Percentiles rank a stretch among this genome's conserved stretches.
Evolutionary conservation across 176 grass and related monocot genomes (phyloP).

Genomic region (Carex myosuroides): DNA sequence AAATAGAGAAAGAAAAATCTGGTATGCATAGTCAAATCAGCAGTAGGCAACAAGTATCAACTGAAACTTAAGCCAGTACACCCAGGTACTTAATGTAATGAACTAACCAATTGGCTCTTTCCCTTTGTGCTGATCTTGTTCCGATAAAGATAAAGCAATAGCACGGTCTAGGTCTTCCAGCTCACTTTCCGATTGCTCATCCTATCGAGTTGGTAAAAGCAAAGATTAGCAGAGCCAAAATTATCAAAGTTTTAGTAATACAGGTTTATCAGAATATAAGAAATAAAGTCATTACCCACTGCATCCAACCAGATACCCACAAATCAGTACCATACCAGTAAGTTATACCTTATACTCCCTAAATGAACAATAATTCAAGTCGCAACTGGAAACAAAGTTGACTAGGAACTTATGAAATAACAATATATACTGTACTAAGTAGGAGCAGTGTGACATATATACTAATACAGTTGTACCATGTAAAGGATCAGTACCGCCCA

Average conservation of each 20-base stretch:
- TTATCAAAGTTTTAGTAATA: not conserved
- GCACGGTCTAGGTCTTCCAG: slow-evolving; percentile 84
- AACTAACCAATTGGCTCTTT: slow-evolving; percentile 65
- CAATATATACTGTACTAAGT: not conserved
- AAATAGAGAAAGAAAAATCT: not conserved
- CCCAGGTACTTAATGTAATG: not conserved
- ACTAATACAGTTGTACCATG: not conserved
- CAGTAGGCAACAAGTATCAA: not conserved
- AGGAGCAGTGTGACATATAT: not conserved
- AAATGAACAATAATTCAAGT: not conserved
- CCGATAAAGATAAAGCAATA: slow-evolving; percentile 77
- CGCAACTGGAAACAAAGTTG: not conserved
- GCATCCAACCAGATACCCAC: not conserved
- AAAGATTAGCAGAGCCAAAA: slow-evolving; percentile 19
- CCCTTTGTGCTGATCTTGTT: slow-evolving; percentile 64
- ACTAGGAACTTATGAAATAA: not conserved
- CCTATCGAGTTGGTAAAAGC: slow-evolving; percentile 25
- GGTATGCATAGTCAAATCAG: not conserved
- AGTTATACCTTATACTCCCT: not conserved
- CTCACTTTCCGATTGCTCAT: slow-evolving; percentile 27
- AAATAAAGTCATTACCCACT: not conserved
- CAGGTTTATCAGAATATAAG: not conserved
- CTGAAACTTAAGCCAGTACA: not conserved
- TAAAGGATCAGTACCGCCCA: not conserved
- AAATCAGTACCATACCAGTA: not conserved